These are phyloP conservation scores for Gynostemma pentaphyllum DNA, from an alignment of 306 rosid genomes.

Conservation along the genomic window DNA sequence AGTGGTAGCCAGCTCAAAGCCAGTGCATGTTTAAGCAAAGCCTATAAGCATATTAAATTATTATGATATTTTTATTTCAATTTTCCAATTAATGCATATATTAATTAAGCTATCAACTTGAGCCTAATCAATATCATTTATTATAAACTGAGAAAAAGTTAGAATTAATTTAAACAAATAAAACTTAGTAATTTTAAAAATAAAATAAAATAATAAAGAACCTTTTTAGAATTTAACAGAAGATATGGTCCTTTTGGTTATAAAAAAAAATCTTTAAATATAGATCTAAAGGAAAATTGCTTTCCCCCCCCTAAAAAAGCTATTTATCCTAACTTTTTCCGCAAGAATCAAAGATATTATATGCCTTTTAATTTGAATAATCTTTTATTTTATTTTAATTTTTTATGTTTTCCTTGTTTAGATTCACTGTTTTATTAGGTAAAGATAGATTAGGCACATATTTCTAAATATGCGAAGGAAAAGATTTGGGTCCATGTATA, in stretches of 20 bases:
- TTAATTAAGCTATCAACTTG: neutral
- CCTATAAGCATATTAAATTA: neutral
- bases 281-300: neutral
- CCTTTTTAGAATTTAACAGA: neutral
- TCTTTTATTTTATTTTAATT: neutral
- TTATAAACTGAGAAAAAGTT: too few species aligned
- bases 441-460: neutral
- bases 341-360: neutral
- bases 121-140: neutral
- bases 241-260: neutral
- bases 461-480: too few species aligned
- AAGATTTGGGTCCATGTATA: too few species aligned
- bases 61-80: neutral
- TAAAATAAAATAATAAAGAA: neutral
- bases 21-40: neutral
- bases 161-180: neutral
- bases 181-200: neutral
- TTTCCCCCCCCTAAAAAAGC: neutral
- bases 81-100: neutral
- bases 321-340: neutral
- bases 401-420: neutral
- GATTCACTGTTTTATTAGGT: neutral
- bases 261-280: neutral
- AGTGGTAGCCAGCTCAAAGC: constrained; percentile 1
- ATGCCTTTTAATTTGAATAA: neutral